These are phyloP conservation scores for Aspergillus sclerotialis DNA, from an alignment of 2,329 filamentous ascomycete genomes.

Conservation along the genomic window DNA sequence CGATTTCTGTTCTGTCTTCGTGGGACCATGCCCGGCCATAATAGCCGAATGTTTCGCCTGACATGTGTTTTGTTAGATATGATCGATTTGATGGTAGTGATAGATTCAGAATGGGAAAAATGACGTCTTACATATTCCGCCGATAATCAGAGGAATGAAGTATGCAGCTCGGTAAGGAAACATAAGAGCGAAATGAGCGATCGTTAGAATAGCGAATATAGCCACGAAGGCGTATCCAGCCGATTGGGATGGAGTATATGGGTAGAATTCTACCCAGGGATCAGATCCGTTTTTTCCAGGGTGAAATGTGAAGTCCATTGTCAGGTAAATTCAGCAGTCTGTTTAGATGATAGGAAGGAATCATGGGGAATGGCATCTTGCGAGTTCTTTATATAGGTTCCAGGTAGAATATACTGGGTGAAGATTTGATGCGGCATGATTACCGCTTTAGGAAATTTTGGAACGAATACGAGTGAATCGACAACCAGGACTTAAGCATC, in stretches of 20 bases:
- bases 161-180: constrained; percentile 27
- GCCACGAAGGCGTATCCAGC: constrained; percentile 31
- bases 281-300: constrained; percentile 21
- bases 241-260: constrained; percentile 26
- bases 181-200: constrained; percentile 23
- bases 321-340: not conserved
- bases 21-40: constrained; percentile 30
- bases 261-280: constrained; percentile 29
- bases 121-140: constrained; percentile 26
- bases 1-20: constrained; percentile 15
- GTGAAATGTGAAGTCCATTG: constrained; percentile 27
- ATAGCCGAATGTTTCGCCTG: constrained; percentile 32
- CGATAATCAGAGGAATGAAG: constrained; percentile 31
- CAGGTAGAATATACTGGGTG: constrained; percentile 1
- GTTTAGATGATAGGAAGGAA: not conserved
- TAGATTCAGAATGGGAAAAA: not conserved
- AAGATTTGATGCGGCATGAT: constrained; percentile 1
- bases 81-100: not conserved
- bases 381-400: not conserved
- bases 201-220: constrained; percentile 25
- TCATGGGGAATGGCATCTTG: too few species aligned
- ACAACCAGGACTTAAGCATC: too few species aligned
- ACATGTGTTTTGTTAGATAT: not conserved
- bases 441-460: constrained; percentile 16
- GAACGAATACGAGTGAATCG: constrained; percentile 22